Conservation (phyloP, 1,139 yeast genomes). For the Debaryomyces coudertii region DNA sequence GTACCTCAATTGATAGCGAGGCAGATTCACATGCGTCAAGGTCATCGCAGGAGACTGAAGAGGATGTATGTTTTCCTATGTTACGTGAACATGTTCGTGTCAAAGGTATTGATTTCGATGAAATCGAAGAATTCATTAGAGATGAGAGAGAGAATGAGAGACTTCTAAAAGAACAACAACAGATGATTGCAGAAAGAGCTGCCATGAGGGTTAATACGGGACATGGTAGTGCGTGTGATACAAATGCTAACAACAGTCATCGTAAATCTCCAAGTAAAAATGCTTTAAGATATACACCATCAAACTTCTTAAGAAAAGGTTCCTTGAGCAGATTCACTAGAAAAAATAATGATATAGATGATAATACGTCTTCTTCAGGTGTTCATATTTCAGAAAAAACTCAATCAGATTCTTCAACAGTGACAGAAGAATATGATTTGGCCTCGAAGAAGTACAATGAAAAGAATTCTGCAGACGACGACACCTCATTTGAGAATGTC, state of each 20-base stretch:
- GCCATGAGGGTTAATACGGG: conserved; percentile 26
- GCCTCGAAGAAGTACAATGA: conserved; percentile 11
- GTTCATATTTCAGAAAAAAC: conserved; percentile 16
- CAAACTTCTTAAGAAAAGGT: conserved; percentile 33
- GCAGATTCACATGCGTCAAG: conserved; percentile 72
- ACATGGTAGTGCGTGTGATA: conserved; percentile 18
- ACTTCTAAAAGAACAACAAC: conserved; percentile 33
- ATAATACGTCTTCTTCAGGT: conserved; percentile 13
- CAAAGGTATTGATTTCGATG: conserved; percentile 79
- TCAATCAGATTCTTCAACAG: conserved; percentile 32
- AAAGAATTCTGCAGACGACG: conserved; percentile 13
- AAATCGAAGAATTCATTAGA: conserved; percentile 71
- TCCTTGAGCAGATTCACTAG: conserved; percentile 11
- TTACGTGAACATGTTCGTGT: conserved; percentile 68
- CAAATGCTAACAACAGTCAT: conserved; percentile 23
- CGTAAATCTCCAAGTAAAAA: conserved; percentile 34
- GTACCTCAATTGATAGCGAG: conserved; percentile 58
- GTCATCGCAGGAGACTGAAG: conserved; percentile 85
- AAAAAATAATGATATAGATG: conserved; percentile 6
- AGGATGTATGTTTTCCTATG: conserved; percentile 97
- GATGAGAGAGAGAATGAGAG: conserved; percentile 46
- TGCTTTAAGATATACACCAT: conserved; percentile 66
- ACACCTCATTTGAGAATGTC: conserved; percentile 29
- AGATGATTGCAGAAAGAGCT: conserved; percentile 33
- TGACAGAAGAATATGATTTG: conserved; percentile 23